Base-by-base conservation (phyloP, 345 rosid species). In the Garcia nutans region DNA sequence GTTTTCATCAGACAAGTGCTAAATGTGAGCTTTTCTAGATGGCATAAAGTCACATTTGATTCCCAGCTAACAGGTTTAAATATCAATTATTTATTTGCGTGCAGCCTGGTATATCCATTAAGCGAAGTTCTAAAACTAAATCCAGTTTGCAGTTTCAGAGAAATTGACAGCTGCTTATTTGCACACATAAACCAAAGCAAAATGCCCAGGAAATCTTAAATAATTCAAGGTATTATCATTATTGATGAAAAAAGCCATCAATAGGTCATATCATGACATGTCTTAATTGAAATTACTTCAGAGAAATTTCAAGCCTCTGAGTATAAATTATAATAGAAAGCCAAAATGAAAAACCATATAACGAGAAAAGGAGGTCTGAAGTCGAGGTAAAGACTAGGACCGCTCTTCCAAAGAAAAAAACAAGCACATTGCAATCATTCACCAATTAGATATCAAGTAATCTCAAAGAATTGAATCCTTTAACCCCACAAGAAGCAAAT, bases 401-500 rank as follows among this genome's bases (percentile, higher is more conserved):
- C 13, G 47, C 78, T 10, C 26, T 33, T 22, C 57, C 10, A 42
- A 23, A 54, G 71, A 65, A 65, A 50, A 37, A 44, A 65, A n/a
- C 4, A 74, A 65, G 64, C 49, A 54, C n/a, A 26, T 52, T 15
- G n/a, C 22, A 20, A 19, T 33, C 28, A 66, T 66, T 57, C 57
- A 19, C 15, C 22, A 9, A 47, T 41, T 19, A 68, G 31, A 17
- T 60, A 31, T 69, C 6, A 68, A 33, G 50, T 76, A 15, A 68
- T 26, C 15, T 60, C 49, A 24, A n/a, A 47, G 33, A 22, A 70
- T 70, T 55, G 22, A 5, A 58, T 47, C 13, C 59, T 22, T 44
- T 55, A 65, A 72, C 65, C 80, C 75, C 70, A 52, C 11, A 54
- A 37, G 57, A 71, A 63, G 75, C 44, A 71, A 59, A 55, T 28